A percentile compares a stretch with the other conserved stretches of the same genome.
phyloP scores from a whole-genome alignment of 1,284 basidiomycete species.

The Ustilago cynodontis region DNA sequence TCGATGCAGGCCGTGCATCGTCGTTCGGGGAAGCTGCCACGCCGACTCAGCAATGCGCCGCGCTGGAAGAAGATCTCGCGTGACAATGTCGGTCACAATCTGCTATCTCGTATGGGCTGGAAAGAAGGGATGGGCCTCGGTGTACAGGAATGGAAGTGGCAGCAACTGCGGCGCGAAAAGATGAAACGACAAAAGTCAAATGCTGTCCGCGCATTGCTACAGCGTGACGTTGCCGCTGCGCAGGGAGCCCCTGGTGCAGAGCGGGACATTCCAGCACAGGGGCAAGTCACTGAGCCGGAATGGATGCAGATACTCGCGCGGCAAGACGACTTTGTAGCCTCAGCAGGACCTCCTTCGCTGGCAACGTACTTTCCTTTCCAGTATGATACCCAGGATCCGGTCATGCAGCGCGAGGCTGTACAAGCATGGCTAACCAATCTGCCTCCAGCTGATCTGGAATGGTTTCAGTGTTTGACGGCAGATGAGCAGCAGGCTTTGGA shows the following conservation, averaged over 20 bases:
- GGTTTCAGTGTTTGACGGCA: conserved; percentile 12
- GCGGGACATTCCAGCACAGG: too few species aligned
- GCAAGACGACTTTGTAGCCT: neutral
- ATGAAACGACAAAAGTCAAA: conserved; percentile 19
- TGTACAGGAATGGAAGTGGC: conserved; percentile 43
- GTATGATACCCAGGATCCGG: neutral
- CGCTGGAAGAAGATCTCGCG: conserved; percentile 37
- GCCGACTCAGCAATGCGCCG: conserved; percentile 26
- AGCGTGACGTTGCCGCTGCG: neutral
- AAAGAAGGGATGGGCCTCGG: conserved; percentile 51
- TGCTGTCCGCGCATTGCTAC: conserved; percentile 23
- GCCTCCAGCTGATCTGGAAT: conserved; percentile 13
- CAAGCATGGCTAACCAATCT: conserved; percentile 18
- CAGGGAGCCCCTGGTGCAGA: too few species aligned
- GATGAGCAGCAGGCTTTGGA: conserved; percentile 21
- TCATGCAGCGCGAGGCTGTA: conserved; percentile 8
- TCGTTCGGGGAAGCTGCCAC: conserved; percentile 9
- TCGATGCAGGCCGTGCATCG: conserved; percentile 5
- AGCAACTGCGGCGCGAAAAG: conserved; percentile 23
- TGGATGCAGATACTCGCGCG: conserved; percentile 20
- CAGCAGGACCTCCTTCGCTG: neutral
- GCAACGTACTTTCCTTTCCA: conserved; percentile 14
- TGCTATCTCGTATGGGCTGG: conserved; percentile 50
- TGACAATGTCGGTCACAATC: conserved; percentile 43
- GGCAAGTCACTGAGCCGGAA: conserved; percentile 4